Conservation (phyloP, 2,329 filamentous ascomycete species). For the Diplodia mutila region DNA sequence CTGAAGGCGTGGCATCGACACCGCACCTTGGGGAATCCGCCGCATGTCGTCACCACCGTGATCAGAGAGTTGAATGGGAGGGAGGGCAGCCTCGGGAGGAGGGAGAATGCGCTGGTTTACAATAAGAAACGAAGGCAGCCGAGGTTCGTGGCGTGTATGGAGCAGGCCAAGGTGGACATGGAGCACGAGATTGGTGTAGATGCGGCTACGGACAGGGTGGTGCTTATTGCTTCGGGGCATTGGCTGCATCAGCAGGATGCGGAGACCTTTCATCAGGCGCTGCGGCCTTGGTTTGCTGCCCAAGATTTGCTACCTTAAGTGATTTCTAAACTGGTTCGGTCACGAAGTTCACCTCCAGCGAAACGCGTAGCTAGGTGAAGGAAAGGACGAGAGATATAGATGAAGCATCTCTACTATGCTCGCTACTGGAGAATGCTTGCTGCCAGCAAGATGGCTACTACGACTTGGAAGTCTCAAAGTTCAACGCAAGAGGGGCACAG, state of each 20-base stretch:
- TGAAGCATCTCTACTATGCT: too few species aligned
- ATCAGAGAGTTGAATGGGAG: constrained; percentile 22
- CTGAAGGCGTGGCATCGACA: constrained; percentile 31
- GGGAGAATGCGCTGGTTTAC: constrained; percentile 27
- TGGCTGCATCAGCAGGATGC: constrained; percentile 30
- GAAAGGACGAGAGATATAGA: too few species aligned
- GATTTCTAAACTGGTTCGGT: too few species aligned
- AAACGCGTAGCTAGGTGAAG: too few species aligned
- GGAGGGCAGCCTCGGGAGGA: constrained; percentile 24
- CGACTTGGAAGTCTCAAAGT: too few species aligned
- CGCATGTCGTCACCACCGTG: constrained; percentile 25
- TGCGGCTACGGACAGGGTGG: constrained; percentile 26
- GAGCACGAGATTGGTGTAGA: constrained; percentile 28
- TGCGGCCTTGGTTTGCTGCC: constrained; percentile 29
- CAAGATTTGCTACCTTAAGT: too few species aligned
- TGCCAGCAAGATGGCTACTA: too few species aligned
- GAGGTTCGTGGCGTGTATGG: constrained; percentile 27
- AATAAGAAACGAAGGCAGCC: constrained; percentile 27
- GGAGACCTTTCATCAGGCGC: constrained; percentile 29
- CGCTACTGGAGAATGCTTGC: too few species aligned
- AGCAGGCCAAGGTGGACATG: constrained; percentile 26
- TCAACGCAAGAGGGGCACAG: too few species aligned
- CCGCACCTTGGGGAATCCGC: constrained; percentile 25
- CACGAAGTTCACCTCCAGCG: too few species aligned
- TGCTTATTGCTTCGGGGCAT: constrained; percentile 29